Base-by-base conservation (phyloP, 2,329 filamentous ascomycete species). In the Sphaceloma murrayae region DNA sequence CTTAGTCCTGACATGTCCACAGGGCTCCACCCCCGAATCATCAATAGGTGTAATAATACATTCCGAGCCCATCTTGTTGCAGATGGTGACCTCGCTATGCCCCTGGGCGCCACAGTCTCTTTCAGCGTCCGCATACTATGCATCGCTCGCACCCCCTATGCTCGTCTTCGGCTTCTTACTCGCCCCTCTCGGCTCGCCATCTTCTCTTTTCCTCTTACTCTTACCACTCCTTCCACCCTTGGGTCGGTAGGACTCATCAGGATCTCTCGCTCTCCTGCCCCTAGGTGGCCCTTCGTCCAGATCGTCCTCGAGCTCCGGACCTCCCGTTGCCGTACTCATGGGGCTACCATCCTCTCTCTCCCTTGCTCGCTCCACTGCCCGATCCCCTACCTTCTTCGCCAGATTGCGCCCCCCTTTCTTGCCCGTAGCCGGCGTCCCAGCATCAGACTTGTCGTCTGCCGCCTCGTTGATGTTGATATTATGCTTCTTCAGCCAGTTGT, bases 371-470 rank as follows among this genome's bases (percentile, higher is more conserved):
- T 57, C 58, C 13, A 62, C 49, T 13, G 58, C 58, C 16, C 57
- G 51, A 49, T 61, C 60, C 7, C 58, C 60, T 11, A 62, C 53
- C 43, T 58, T 56, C 47, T 62, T 60, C 16, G 58, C 60, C 32
- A 62, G 52, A 39, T 59, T 59, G 36, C 52, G 52, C 17, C 45
- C 48, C 13, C 49, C 50, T 29, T 60, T 94, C 82, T 14, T 93
- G 67, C 66, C 94, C 80, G 61, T 89, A 80, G 2, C 87, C 80
- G 62, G 94, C 74, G 58, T 85, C 80, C 50, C 85, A 77, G 56
- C 56, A 16, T 60, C 58, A 4, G 51, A 49, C 18, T 54, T 57
- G 5, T 40, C 53, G 14, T 49, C 46, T 11, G 48, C 33, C 6
- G 36, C 21, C 19, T 48, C 48, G 22, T 44, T 26, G 9, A 45